Conservation (phyloP, 2,329 filamentous ascomycete species). For the Arthrobotrys musiformis region DNA sequence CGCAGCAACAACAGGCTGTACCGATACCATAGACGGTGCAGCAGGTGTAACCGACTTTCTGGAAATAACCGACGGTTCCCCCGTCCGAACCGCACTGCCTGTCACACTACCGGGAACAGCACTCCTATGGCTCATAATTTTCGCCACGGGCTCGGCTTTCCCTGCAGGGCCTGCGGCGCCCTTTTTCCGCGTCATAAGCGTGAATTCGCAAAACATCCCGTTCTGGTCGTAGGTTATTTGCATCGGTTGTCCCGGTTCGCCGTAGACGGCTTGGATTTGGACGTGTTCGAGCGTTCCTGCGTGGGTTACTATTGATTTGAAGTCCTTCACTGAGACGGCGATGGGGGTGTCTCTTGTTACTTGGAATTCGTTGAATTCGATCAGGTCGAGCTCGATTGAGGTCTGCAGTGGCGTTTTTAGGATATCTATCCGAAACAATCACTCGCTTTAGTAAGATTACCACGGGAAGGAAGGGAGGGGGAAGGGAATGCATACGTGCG, state of each 20-base stretch:
- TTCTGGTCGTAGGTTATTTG: slow-evolving; percentile 67
- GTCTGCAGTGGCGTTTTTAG: slow-evolving; percentile 69
- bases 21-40: neutral
- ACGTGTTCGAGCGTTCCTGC: slow-evolving; percentile 66
- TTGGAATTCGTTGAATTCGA: slow-evolving; percentile 67
- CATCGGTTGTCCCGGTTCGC: slow-evolving; percentile 66
- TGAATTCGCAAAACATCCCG: slow-evolving; percentile 67
- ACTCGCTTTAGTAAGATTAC: neutral
- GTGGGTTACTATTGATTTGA: slow-evolving; percentile 67
- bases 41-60: slow-evolving; percentile 29
- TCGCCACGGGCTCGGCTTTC: slow-evolving; percentile 41
- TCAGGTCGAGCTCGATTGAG: slow-evolving; percentile 66
- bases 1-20: neutral
- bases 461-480: neutral
- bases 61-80: slow-evolving; percentile 31
- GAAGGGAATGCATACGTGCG: slow-evolving; percentile 61
- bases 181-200: slow-evolving; percentile 65
- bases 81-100: neutral
- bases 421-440: slow-evolving; percentile 63
- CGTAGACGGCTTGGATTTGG: slow-evolving; percentile 66
- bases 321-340: slow-evolving; percentile 68
- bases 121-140: slow-evolving; percentile 30
- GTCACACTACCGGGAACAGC: neutral
- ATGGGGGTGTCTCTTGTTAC: slow-evolving; percentile 67
- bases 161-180: slow-evolving; percentile 48